Evolutionary conservation across 108 stramenopile species (phyloP).

Genomic region (Aurantiochytrium sp.): DNA sequence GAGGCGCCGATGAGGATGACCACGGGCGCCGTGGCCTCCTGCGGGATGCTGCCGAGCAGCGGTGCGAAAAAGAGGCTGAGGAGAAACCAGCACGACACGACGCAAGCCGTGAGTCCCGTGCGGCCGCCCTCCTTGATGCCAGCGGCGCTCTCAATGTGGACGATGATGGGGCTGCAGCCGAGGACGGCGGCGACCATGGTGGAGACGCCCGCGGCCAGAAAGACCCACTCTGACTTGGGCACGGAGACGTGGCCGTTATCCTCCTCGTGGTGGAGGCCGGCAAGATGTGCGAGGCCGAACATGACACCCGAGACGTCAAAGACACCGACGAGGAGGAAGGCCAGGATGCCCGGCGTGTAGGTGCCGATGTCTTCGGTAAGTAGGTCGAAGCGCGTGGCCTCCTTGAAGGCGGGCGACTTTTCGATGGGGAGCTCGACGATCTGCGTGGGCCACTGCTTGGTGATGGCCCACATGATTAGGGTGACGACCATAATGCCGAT

Average conservation of each 20-base stretch:
- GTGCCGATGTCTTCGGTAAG: conserved; percentile 20
- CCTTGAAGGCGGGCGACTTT: neutral
- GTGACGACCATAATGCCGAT: conserved; percentile 54
- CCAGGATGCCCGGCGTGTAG: conserved; percentile 34
- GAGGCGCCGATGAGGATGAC: conserved; percentile 70
- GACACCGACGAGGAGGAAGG: conserved; percentile 59
- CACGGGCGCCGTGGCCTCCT: conserved; percentile 75
- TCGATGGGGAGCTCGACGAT: conserved; percentile 49
- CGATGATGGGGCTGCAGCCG: conserved; percentile 61
- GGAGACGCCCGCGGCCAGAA: conserved; percentile 46
- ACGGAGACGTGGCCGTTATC: conserved; percentile 42
- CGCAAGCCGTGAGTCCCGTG: conserved; percentile 60
- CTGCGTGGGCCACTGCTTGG: conserved; percentile 40
- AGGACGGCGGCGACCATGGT: conserved; percentile 51
- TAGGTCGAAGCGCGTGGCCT: conserved; percentile 36
- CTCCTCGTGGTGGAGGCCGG: conserved; percentile 42
- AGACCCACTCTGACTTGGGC: conserved; percentile 54
- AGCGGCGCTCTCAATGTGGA: conserved; percentile 55
- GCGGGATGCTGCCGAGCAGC: conserved; percentile 70
- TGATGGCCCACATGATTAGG: conserved; percentile 43
- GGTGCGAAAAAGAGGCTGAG: conserved; percentile 66
- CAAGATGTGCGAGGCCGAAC: conserved; percentile 56
- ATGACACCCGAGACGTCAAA: conserved; percentile 66
- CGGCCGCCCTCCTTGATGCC: conserved; percentile 66
- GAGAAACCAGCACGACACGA: conserved; percentile 55